These are phyloP conservation scores for Chalaropsis ovoidea DNA, from an alignment of 2,329 filamentous ascomycete genomes.

Conservation along the genomic window DNA sequence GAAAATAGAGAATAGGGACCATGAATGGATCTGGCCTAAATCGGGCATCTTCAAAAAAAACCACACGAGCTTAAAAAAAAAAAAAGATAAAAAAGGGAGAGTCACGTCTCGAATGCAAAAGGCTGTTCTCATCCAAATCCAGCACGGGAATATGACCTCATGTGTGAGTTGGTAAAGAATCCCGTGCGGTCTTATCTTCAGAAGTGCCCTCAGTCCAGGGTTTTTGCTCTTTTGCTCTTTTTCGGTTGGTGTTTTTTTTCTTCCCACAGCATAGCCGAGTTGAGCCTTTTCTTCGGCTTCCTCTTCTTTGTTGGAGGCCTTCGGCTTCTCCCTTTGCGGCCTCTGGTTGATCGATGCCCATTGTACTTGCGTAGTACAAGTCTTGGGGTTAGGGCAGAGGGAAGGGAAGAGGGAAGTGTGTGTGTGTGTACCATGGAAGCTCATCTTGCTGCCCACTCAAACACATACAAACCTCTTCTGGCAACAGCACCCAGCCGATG, in stretches of 20 bases:
- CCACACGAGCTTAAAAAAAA: not conserved
- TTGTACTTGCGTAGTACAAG: not conserved
- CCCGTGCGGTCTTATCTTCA: not conserved
- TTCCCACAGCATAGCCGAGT: not conserved
- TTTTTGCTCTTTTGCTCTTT: not conserved
- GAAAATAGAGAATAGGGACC: not conserved
- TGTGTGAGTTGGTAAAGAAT: not conserved
- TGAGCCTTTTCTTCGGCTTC: not conserved
- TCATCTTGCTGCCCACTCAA: too few relatives aligned
- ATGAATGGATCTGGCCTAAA: not conserved
- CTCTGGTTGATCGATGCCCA: not conserved
- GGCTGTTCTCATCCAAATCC: not conserved
- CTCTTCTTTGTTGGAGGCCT: not conserved
- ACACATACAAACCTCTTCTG: too few relatives aligned
- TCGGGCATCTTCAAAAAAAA: not conserved
- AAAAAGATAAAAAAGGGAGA: not conserved
- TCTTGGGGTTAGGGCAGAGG: not conserved
- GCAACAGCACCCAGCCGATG: too few relatives aligned
- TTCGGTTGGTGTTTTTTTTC: not conserved
- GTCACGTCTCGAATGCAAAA: not conserved
- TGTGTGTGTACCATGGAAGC: too few relatives aligned
- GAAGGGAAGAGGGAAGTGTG: too few relatives aligned
- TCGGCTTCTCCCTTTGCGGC: not conserved
- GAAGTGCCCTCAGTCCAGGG: not conserved
- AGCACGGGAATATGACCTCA: not conserved